A percentile compares a stretch with the other conserved stretches of the same genome.
These are phyloP conservation scores for Amanita thiersii DNA, from an alignment of 768 basidiomycete genomes.

Conservation along the genomic window DNA sequence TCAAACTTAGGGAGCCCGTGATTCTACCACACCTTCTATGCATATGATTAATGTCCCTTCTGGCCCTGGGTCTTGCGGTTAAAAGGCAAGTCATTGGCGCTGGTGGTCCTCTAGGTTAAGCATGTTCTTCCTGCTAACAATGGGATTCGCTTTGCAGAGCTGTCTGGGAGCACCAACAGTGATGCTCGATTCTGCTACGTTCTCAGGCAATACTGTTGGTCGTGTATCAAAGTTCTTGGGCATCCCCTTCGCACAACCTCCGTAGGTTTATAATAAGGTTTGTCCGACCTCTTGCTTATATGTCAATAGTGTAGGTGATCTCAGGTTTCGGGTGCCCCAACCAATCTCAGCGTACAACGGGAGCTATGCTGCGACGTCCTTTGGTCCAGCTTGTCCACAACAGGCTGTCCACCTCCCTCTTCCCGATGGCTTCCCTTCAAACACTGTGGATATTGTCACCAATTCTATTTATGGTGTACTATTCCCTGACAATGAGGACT, in stretches of 20 bases:
- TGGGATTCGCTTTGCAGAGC: background rate
- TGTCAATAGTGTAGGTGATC: constrained; percentile 24
- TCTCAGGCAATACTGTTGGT: constrained; percentile 30
- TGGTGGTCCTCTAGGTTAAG: too few species aligned
- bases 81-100: too few species aligned
- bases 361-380: constrained; percentile 26
- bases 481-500: constrained; percentile 33
- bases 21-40: too few species aligned
- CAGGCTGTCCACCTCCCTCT: constrained; percentile 26
- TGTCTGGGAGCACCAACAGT: constrained; percentile 23
- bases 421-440: constrained; percentile 19
- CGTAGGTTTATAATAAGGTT: constrained; percentile 26
- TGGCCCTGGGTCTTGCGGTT: too few species aligned
- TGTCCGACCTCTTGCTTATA: background rate
- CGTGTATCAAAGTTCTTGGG: constrained; percentile 33
- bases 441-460: constrained; percentile 21
- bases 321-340: constrained; percentile 36
- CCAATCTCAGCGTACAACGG: constrained; percentile 28
- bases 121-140: background rate
- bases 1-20: too few species aligned
- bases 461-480: constrained; percentile 19
- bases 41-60: too few species aligned
- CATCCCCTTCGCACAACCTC: constrained; percentile 42
- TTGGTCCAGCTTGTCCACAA: constrained; percentile 40
- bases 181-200: constrained; percentile 30